Base-by-base conservation (phyloP, 305 asterid genomes). In the Plantago coronopus region DNA sequence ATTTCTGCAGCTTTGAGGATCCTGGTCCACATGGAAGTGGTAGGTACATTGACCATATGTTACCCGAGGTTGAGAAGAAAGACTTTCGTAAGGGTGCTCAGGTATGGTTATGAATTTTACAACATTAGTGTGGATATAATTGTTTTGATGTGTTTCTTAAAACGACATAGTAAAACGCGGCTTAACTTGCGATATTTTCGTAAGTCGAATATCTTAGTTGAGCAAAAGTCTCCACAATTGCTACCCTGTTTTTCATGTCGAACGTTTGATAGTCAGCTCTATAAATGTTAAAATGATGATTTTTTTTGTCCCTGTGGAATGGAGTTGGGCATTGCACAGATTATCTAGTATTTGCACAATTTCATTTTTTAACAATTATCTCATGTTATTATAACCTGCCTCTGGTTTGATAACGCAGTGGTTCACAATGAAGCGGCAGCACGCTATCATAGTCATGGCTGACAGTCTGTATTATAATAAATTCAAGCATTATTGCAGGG, bases 1-100 rank as follows among this genome's bases (percentile, higher is more conserved):
- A n/a, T n/a, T 60, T 73, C 57, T 70, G 67, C 86, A 94, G 99
- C 86, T 94, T 89, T 62, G 99, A 83, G 79, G 99, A 94, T 80
- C 99, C 99, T 72, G 99, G 99, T 59, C 97, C 97, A 17, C 97
- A 89, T 79, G 99, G 99, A 72, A 85, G 76, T 78, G 99, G 99
- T 53, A 81, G 99, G 74, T 94, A 87, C 75, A 89, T 83, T 14
- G 89, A 83, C 58, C 81, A 69, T 70, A 94, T 93, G 99, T 62
- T 93, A 58, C 97, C 99, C 29, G 97, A 93, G 78, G 96, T 93
- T 14, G 96, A 89, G 80, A 87, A 79, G 82, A 82, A 81, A 71
- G 78, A 81, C 71, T 89, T 93, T 55, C 89, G 99, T 57, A 93
- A 93, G 96, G 99, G 99, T 67, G 86, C 99, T 55, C 97, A 93